Evolutionary conservation across 306 rosid species (phyloP).

Genomic region (Vigna hirtella): DNA sequence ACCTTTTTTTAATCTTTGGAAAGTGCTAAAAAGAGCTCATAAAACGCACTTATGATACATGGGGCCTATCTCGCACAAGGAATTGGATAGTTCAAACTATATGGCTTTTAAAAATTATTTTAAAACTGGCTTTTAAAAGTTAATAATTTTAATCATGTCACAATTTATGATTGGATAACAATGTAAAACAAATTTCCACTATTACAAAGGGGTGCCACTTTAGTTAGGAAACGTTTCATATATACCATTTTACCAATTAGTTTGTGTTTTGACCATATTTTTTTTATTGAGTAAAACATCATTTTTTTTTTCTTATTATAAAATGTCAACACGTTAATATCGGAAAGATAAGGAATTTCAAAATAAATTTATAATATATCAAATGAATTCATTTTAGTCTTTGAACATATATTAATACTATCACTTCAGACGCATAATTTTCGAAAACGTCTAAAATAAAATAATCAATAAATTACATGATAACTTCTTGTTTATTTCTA

Average conservation of each 20-base stretch:
- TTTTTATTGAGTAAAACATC: no score
- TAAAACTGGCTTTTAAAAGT: neutral
- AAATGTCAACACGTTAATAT: no score
- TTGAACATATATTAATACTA: no score
- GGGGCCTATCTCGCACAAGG: neutral
- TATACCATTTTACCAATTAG: neutral
- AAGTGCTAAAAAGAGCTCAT: neutral
- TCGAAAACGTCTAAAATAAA: no score
- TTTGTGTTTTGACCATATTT: conserved; percentile 1
- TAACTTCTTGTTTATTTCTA: no score
- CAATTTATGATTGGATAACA: neutral
- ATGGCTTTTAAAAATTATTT: neutral
- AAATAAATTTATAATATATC: no score
- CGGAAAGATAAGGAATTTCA: no score
- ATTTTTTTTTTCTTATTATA: neutral
- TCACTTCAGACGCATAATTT: no score
- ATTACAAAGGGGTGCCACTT: no score
- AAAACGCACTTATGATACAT: neutral
- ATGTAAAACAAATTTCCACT: neutral
- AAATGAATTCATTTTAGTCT: no score
- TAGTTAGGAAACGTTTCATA: neutral
- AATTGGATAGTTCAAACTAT: neutral
- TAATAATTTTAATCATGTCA: neutral
- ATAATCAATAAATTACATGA: no score
- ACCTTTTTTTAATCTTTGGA: conserved; percentile 4